These are phyloP conservation scores for Colletotrichum sp. DNA, from an alignment of 2,329 filamentous ascomycete genomes.

Conservation along the genomic window DNA sequence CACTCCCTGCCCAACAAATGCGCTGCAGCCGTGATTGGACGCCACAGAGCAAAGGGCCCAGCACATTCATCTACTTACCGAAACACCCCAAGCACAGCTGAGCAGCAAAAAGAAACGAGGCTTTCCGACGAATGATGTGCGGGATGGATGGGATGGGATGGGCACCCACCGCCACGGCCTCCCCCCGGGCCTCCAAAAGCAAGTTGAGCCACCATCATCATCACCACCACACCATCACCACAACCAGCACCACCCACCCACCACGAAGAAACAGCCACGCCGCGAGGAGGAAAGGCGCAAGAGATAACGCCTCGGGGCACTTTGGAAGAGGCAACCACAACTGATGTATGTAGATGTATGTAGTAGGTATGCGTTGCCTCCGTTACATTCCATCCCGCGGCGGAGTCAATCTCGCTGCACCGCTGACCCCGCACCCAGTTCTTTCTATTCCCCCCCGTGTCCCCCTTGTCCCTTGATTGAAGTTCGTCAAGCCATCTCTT, in stretches of 20 bases:
- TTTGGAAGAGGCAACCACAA: background rate
- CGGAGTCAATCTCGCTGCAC: background rate
- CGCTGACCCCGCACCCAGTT: background rate
- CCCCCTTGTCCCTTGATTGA: background rate
- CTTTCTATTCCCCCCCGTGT: too few relatives aligned
- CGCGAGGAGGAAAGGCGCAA: background rate
- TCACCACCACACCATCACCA: background rate
- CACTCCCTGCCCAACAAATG: background rate
- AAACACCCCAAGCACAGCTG: background rate
- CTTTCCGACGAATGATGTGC: background rate
- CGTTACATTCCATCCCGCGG: background rate
- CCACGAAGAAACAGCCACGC: background rate
- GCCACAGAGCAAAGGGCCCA: background rate
- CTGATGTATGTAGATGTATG: background rate
- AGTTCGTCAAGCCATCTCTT: background rate
- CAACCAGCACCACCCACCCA: background rate
- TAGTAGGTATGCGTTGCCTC: background rate
- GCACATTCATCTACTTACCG: background rate
- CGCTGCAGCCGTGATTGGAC: background rate
- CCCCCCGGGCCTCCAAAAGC: background rate
- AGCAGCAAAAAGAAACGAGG: background rate
- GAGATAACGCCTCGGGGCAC: background rate
- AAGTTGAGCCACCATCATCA: background rate
- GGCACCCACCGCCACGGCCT: background rate
- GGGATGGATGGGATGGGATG: too few relatives aligned